Base-by-base conservation (phyloP, 1,284 basidiomycete genomes). In the Laetiporus sulphureus region DNA sequence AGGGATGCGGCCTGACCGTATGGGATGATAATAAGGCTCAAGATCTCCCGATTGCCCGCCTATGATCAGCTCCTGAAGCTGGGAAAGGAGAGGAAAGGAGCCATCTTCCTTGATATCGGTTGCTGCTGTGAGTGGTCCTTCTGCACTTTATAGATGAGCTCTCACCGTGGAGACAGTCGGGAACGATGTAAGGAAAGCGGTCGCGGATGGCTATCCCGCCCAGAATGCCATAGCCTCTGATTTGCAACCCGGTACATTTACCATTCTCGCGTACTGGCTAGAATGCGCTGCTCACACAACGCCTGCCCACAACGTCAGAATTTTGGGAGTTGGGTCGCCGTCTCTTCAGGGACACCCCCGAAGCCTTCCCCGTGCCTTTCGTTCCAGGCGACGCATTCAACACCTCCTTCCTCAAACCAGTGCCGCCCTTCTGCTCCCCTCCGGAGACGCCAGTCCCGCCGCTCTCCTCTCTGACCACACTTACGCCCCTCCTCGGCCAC, bases 321-420 rank as follows among this genome's bases (percentile, higher is more conserved):
- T 27, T 27, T 27, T 27, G 25, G 25, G 8, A 27, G 25, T 13
- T 39, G 57, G 60, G 53, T 21, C 59, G 58, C 42, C 62, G 59
- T 58, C 44, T 62, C 8, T 63, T 63, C 52, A 52, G 51, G n/a
- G 48, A 52, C 12, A 54, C 51, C 8, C 60, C 65, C 0, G 49
- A 63, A 23, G 58, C 64, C 2, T 73, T 71, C 54, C 68, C 68
- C 3, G 66, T 63, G 1, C 56, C 61, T 1, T 74, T 75, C 52
- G 30, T 75, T 19, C 47, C 59, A 19, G 72, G 71, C 5, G 66
- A 77, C 49, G 60, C 61, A n/a, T 69, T 75, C 44, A 59, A 68
- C 46, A 43, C 54, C 3, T 42, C 42, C 2, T 56, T 66, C 47
- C 58, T 73, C 11, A 45, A 55, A 4, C 54, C 57, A 3, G 47